Base-by-base conservation (phyloP, 108 stramenopile species). In the Phaeodactylum tricornutum region DNA sequence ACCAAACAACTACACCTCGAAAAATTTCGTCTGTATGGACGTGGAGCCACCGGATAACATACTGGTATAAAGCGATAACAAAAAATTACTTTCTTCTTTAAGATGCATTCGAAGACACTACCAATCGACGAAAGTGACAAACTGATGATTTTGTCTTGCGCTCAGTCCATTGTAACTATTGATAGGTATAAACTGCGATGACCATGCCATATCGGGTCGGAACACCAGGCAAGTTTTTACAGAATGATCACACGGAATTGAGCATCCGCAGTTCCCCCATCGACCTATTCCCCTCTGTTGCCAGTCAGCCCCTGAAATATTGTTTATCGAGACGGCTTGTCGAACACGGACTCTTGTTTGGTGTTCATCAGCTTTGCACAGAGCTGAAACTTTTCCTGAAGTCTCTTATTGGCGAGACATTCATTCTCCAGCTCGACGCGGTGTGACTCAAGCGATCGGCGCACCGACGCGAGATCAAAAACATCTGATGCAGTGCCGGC, bases 301-400 rank as follows among this genome's bases (percentile, higher is more conserved):
- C 12, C 12, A 34, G 33, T 11, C 33, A 12, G 12, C 33, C 33
- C 39, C 39, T 41, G 9, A 20, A 41, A n/a, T 41, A 41, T 20
- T 20, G 39, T n/a, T n/a, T n/a, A n/a, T 41, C 39, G 39, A 41
- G 39, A 20, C 39, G 16, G 16, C 5, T 20, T 15, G 16, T 15
- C 39, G 21, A 41, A 41, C 4, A 41, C 39, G 39, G 45, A 46
- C 39, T 72, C 64, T 57, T 70, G 71, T 29, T 80, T 59, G 23
- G 62, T 43, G 55, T 70, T 62, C 75, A 93, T 69, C 79, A 87
- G 67, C 9, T 56, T 46, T 36, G 79, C 62, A 61, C 88, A 78
- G 32, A 51, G 55, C 44, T 77, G 74, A 42, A 93, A 93, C 64
- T 88, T 85, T 2, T 84, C 78, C 63, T 87, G 86, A 22, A 87